A percentile compares a stretch with the other conserved stretches of the same genome.
Conservation (phyloP, 176 grass and related monocot genomes). For the Rhynchospora breviuscula region DNA sequence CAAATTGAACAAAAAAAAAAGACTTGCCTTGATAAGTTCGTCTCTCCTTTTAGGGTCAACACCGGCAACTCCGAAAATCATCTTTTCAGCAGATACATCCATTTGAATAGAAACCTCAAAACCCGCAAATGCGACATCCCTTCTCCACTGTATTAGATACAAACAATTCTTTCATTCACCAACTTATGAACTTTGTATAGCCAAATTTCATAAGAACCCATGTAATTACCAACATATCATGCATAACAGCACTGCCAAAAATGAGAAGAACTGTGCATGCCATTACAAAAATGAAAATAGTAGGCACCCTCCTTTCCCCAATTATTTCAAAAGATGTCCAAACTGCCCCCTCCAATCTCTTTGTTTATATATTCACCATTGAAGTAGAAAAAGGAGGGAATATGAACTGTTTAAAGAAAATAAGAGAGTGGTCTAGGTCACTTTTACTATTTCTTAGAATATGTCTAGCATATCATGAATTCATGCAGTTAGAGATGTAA, state of each 20-base stretch:
- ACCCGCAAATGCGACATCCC: constrained; percentile 89
- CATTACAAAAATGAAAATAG: background rate
- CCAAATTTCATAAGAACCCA: background rate
- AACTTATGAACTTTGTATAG: background rate
- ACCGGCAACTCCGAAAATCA: constrained; percentile 70
- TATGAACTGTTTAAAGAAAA: background rate
- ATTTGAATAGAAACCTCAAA: constrained; percentile 95
- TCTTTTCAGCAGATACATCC: constrained; percentile 86
- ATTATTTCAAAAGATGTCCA: background rate
- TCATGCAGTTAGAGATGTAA: background rate
- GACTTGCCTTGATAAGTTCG: constrained; percentile 80
- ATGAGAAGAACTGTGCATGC: background rate
- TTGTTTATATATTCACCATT: background rate
- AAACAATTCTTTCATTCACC: background rate
- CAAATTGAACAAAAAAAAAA: background rate
- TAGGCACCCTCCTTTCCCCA: background rate
- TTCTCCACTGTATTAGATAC: constrained; percentile 63
- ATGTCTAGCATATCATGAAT: background rate
- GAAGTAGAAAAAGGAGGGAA: background rate
- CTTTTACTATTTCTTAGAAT: background rate
- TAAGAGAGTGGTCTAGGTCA: background rate
- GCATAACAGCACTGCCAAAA: background rate
- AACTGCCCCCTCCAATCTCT: background rate
- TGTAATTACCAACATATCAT: background rate
- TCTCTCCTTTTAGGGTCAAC: constrained; percentile 81